Percentiles rank a stretch among this genome's conserved stretches.
These are phyloP conservation scores for Crithidia brevicula DNA, from an alignment of 208 protist species.

Conservation along the genomic window DNA sequence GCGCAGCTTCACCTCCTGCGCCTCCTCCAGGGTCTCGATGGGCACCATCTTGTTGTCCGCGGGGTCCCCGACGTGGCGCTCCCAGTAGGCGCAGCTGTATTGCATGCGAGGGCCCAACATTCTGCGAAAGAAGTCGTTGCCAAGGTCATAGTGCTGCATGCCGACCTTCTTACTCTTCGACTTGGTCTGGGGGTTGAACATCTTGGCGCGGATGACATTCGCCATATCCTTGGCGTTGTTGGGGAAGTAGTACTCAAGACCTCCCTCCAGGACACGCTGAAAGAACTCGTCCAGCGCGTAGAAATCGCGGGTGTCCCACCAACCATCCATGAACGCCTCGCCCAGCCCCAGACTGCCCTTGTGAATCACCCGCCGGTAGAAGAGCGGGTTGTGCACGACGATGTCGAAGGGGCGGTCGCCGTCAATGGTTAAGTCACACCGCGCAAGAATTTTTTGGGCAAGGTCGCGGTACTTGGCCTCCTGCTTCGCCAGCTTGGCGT, in stretches of 20 bases:
- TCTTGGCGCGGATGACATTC: conserved; percentile 49
- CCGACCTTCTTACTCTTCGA: conserved; percentile 55
- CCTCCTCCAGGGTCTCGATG: conserved; percentile 61
- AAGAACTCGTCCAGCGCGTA: conserved; percentile 55
- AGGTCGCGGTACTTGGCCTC: conserved; percentile 42
- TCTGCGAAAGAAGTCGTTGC: conserved; percentile 72
- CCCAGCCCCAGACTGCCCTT: conserved; percentile 60
- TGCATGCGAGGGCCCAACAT: conserved; percentile 79
- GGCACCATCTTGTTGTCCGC: conserved; percentile 22
- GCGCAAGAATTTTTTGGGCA: conserved; percentile 48
- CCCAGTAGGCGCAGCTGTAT: conserved; percentile 79
- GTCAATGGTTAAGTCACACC: conserved; percentile 41
- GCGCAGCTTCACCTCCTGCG: conserved; percentile 72
- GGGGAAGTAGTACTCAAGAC: conserved; percentile 65
- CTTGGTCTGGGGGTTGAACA: conserved; percentile 62
- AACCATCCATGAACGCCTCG: conserved; percentile 65
- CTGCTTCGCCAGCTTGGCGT: conserved; percentile 27
- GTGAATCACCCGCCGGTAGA: conserved; percentile 49
- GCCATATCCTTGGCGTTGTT: conserved; percentile 61
- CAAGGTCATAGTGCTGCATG: conserved; percentile 76
- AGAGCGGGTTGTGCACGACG: conserved; percentile 47
- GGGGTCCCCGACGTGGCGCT: conserved; percentile 27
- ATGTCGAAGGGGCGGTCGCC: conserved; percentile 50
- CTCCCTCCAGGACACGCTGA: conserved; percentile 35
- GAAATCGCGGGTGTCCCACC: conserved; percentile 69